Percentiles rank a stretch among this genome's conserved stretches.
Conservation (phyloP, 192 early-diverging fungal species). For the Mortierella claussenii region DNA sequence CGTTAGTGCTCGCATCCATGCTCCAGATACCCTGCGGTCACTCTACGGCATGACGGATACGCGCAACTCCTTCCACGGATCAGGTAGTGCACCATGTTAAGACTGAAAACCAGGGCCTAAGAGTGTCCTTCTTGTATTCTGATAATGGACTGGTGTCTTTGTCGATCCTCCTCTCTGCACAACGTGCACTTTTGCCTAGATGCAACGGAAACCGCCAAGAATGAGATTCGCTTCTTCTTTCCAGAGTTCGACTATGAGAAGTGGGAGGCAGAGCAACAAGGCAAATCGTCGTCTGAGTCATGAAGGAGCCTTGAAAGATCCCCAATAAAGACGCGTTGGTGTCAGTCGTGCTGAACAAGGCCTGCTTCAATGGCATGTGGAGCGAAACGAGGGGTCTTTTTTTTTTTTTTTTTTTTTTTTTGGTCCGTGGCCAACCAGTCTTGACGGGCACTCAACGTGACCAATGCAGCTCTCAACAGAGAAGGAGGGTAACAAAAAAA, state of each 20-base stretch:
- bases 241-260: conserved; percentile 55
- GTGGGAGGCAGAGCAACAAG: conserved; percentile 30
- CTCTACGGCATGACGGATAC: conserved; percentile 79
- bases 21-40: conserved; percentile 65
- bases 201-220: conserved; percentile 63
- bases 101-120: neutral
- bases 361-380: too few relatives aligned
- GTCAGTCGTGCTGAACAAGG: too few relatives aligned
- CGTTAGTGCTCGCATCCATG: conserved; percentile 64
- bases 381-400: neutral
- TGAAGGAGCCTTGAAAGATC: too few relatives aligned
- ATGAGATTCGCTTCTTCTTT: conserved; percentile 73
- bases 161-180: neutral
- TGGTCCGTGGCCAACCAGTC: too few relatives aligned
- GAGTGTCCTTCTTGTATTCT: neutral
- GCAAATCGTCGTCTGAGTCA: neutral
- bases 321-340: too few relatives aligned
- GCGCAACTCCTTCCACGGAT: conserved; percentile 80
- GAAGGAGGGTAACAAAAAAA: too few relatives aligned
- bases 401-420: too few relatives aligned
- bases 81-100: conserved; percentile 51
- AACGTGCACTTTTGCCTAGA: conserved; percentile 55
- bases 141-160: neutral
- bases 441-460: too few relatives aligned
- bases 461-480: too few relatives aligned